Evolutionary conservation across 495 filamentous ascomycete genomes (phyloP), one percentile per base, ranked within the genome.

Genomic region (Staphylotrichum tortipilum): DNA sequence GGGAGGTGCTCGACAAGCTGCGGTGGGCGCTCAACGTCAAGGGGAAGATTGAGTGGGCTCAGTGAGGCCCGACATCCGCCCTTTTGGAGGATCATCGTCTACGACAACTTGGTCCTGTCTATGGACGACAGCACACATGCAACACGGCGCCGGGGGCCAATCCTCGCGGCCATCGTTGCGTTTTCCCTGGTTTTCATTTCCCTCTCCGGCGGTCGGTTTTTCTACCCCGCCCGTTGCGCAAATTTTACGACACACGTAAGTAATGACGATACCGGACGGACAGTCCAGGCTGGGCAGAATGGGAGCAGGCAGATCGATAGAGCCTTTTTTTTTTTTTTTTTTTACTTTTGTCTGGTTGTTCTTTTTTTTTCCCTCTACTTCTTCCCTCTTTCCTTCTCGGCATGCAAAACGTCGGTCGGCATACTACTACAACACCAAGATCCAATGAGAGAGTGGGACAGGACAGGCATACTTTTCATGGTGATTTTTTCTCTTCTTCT

Each of bases 1-100:
- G 76, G 53, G 75, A 77, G 59, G 79, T 80, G 11, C 68, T 88
- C 51, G 76, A 75, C 8, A 74, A 85, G 60, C 73, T 88, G 70
- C 79, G 67, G 55, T 87, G 85, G 82, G 78, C 77, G 30, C 69
- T 88, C 17, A 82, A 73, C 34, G 71, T 88, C 39, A 79, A 82
- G 65, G 63, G 72, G 29, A 79, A 75, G 36, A 70, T 81, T 37
- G 67, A 72, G 34, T 72, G 69, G 44, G 70, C 77, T 23, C 61
- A 78, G 52, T 79, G 29, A 52, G 24, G 61, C n/a, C n/a, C n/a
- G n/a, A n/a, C n/a, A n/a, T n/a, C n/a, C n/a, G n/a, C n/a, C n/a
- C n/a, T n/a, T n/a, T n/a, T n/a, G n/a, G n/a, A n/a, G n/a, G n/a
- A n/a, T n/a, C n/a, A n/a, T n/a, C n/a, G n/a, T n/a, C n/a, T n/a